These are phyloP conservation scores for Neopestalotiopsis rosae DNA, from an alignment of 2,329 filamentous ascomycete species.

Conservation along the genomic window DNA sequence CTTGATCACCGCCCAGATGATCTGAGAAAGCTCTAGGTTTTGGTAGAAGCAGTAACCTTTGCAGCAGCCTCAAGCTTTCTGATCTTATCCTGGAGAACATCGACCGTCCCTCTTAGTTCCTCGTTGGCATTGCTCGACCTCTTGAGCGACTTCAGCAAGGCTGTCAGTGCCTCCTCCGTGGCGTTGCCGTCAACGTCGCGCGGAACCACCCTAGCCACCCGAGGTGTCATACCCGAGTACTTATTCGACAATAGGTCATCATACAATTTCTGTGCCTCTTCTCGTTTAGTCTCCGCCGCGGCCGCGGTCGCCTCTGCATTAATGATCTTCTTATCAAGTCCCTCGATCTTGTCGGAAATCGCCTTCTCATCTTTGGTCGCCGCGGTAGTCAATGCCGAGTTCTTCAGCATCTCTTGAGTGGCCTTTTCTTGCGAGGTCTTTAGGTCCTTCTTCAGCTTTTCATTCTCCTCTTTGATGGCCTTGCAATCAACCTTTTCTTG, in stretches of 20 bases:
- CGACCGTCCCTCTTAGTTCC: background rate
- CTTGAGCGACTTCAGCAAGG: conserved; percentile 13
- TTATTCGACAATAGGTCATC: background rate
- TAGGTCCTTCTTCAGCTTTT: conserved; percentile 21
- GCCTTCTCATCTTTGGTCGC: background rate
- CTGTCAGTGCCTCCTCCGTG: conserved; percentile 8
- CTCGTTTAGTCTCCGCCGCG: background rate
- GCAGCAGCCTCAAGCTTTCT: background rate
- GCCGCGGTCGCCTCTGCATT: background rate
- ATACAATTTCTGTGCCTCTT: background rate
- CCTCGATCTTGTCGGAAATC: background rate
- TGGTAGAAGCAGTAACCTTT: background rate
- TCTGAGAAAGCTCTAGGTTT: background rate
- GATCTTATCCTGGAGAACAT: background rate
- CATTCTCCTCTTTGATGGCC: conserved; percentile 17
- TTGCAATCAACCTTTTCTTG: conserved; percentile 22
- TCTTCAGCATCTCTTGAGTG: conserved; percentile 8
- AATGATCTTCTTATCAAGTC: background rate
- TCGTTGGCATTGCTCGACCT: background rate
- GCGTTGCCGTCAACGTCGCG: conserved; percentile 15
- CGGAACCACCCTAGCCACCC: background rate
- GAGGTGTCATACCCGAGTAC: background rate
- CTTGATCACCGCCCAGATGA: background rate
- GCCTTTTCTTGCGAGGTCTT: conserved; percentile 13
- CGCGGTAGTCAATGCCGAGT: background rate